Evolutionary conservation across 345 rosid genomes (phyloP).

Genomic region (Noccaea caerulescens): DNA sequence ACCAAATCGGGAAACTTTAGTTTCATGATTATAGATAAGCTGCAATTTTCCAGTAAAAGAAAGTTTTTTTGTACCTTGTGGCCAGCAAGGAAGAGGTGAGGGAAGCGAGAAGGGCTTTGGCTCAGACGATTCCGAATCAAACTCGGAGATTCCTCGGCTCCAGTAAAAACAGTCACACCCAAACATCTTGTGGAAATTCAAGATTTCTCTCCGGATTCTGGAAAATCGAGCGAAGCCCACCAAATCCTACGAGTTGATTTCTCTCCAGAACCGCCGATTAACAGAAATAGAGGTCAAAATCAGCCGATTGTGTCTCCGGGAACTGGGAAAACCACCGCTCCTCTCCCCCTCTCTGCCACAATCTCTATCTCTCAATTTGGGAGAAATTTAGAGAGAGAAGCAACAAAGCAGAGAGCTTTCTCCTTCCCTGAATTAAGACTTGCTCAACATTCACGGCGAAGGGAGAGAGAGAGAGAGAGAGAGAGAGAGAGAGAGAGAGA

Average conservation of each 20-base stretch:
- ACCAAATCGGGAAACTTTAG: constrained; percentile 8
- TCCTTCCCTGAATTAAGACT: constrained; percentile 17
- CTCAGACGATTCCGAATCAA: constrained; percentile 29
- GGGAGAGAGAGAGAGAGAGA: constrained; percentile 32
- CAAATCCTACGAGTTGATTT: constrained; percentile 48
- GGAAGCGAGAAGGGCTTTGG: constrained; percentile 70
- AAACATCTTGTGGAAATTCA: constrained; percentile 48
- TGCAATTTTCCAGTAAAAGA: constrained; percentile 24
- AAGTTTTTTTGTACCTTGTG: constrained; percentile 54
- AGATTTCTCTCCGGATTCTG: constrained; percentile 12
- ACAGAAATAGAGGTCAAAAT: not conserved
- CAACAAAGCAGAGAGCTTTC: constrained; percentile 27
- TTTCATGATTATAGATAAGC: not conserved
- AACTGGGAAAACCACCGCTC: constrained; percentile 18
- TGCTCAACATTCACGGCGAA: constrained; percentile 20
- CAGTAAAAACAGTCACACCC: constrained; percentile 70
- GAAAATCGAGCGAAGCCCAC: constrained; percentile 42
- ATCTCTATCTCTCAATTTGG: constrained; percentile 15
- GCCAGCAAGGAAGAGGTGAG: constrained; percentile 71
- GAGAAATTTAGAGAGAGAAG: constrained; percentile 14
- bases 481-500: constrained; percentile 29
- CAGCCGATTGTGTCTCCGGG: constrained; percentile 15
- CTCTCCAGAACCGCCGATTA: constrained; percentile 5
- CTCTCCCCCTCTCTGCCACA: constrained; percentile 19
- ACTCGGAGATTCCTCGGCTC: constrained; percentile 46